Evolutionary conservation across 1,284 basidiomycete species (phyloP).

Genomic region (Agaricales sp.): DNA sequence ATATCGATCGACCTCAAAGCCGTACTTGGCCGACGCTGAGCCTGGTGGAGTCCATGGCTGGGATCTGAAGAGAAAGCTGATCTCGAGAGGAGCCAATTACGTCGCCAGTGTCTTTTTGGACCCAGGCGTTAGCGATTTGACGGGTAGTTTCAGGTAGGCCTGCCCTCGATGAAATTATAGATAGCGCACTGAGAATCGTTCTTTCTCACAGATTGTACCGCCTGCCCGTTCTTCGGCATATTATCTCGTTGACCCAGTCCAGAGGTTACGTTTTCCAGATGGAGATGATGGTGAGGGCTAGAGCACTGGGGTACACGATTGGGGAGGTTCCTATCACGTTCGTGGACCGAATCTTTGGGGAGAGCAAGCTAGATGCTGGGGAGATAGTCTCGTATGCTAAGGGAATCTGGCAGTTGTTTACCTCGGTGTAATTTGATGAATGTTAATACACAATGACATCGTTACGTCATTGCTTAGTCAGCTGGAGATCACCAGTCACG

Average conservation of each 20-base stretch:
- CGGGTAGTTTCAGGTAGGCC: conserved; percentile 75
- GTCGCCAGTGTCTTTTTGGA: conserved; percentile 74
- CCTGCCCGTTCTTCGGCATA: conserved; percentile 62
- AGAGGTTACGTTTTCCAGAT: conserved; percentile 95
- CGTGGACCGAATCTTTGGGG: conserved; percentile 86
- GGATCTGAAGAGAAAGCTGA: conserved; percentile 82
- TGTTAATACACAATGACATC: neutral
- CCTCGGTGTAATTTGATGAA: conserved; percentile 50
- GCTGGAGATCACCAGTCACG: too few species aligned
- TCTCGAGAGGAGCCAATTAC: conserved; percentile 81
- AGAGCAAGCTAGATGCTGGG: conserved; percentile 83
- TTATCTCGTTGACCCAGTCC: conserved; percentile 76
- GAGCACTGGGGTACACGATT: conserved; percentile 71
- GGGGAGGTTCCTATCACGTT: conserved; percentile 92
- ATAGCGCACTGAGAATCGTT: neutral
- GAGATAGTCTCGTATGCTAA: conserved; percentile 86
- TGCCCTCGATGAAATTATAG: conserved; percentile 4
- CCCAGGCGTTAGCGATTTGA: conserved; percentile 81
- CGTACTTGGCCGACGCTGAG: conserved; percentile 34
- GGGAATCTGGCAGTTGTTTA: conserved; percentile 78
- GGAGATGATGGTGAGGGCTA: conserved; percentile 92
- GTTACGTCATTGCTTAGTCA: neutral
- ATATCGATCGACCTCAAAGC: conserved; percentile 54
- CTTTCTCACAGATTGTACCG: conserved; percentile 58
- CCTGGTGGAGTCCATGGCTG: conserved; percentile 85